Evolutionary conservation across 257 asterid species (phyloP).

Genomic region (Leonotis leonurus): DNA sequence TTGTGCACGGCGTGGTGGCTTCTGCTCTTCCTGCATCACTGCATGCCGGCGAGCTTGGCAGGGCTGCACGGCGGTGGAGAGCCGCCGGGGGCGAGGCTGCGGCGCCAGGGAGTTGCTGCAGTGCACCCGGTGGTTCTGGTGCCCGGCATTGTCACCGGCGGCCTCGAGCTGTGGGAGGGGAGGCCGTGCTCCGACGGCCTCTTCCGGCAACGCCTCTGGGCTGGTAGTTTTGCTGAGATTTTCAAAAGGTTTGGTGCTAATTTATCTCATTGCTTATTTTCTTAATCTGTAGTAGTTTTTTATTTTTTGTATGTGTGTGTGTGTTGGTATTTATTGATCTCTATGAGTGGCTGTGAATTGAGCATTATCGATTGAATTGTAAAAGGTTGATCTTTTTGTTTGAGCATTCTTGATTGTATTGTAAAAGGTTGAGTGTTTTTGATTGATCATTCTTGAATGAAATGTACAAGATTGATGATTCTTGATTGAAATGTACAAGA

Average conservation of each 20-base stretch:
- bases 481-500: neutral
- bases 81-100: constrained; percentile 54
- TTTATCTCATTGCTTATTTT: neutral
- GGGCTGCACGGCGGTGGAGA: constrained; percentile 39
- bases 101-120: constrained; percentile 47
- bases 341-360: neutral
- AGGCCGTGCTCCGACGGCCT: constrained; percentile 76
- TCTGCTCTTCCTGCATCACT: constrained; percentile 41
- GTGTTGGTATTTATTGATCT: too few relatives aligned
- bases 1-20: constrained; percentile 71
- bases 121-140: constrained; percentile 74
- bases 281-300: too few relatives aligned
- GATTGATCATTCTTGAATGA: neutral
- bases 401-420: neutral
- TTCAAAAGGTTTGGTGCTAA: constrained; percentile 47
- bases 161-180: constrained; percentile 96
- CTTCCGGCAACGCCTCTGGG: constrained; percentile 81
- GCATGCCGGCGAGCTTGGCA: constrained; percentile 39
- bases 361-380: neutral
- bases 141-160: constrained; percentile 93
- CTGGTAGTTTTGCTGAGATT: constrained; percentile 69
- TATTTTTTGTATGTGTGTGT: too few relatives aligned
- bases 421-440: neutral
- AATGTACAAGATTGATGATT: neutral
- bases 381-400: too few relatives aligned